A percentile compares a stretch with the other conserved stretches of the same genome.
phyloP scores from a whole-genome alignment of 352 stramenopile species.

The Pythium rishiriense region DNA sequence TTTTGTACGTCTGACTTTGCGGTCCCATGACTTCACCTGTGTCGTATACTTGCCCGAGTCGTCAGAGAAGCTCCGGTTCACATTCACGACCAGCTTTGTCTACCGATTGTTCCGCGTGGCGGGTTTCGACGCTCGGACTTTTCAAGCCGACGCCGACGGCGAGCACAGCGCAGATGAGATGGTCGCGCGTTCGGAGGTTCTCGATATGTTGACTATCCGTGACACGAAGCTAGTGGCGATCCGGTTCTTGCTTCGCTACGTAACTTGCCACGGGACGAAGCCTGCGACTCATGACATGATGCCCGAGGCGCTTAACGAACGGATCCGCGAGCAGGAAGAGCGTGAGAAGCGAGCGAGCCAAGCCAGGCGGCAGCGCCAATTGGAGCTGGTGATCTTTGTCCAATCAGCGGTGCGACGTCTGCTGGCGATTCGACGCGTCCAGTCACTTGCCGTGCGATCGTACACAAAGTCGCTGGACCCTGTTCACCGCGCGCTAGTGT shows the following conservation, averaged over 20 bases:
- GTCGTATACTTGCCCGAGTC: constrained; percentile 40
- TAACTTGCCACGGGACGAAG: constrained; percentile 31
- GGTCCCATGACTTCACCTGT: constrained; percentile 34
- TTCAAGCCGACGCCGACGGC: not conserved
- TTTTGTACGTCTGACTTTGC: constrained; percentile 40
- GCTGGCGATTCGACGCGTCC: constrained; percentile 35
- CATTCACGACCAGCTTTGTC: constrained; percentile 40
- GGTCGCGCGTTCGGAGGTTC: not conserved
- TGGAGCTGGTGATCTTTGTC: constrained; percentile 29
- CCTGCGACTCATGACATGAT: constrained; percentile 42
- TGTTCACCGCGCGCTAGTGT: constrained; percentile 33
- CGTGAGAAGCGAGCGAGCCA: not conserved
- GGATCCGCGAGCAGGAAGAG: not conserved
- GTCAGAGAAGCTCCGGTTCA: constrained; percentile 34
- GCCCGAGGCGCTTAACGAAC: constrained; percentile 35
- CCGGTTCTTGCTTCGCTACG: constrained; percentile 40
- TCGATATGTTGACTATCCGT: not conserved
- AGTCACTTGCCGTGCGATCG: constrained; percentile 39
- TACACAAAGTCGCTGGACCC: constrained; percentile 56
- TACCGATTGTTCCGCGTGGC: constrained; percentile 38
- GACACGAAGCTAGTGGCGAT: constrained; percentile 15
- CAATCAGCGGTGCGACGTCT: constrained; percentile 39
- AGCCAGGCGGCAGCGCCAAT: not conserved
- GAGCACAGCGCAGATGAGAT: constrained; percentile 4
- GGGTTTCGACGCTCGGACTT: not conserved